phyloP scores from a whole-genome alignment of 202 grass and related monocot species.

The Schoenoplectus tabernaemontani region DNA sequence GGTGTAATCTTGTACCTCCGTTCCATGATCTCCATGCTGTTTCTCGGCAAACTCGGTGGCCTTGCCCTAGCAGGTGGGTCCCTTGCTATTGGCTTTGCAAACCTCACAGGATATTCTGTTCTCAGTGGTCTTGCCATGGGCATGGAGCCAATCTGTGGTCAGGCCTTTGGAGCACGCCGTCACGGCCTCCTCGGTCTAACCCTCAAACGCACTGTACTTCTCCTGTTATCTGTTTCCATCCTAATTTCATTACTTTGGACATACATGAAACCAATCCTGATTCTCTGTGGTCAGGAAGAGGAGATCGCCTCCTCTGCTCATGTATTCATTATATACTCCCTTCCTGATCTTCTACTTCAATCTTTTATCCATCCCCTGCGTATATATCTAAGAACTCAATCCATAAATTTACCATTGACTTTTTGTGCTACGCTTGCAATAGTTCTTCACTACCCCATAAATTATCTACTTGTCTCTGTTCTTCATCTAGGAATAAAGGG shows the following conservation, averaged over 20 bases:
- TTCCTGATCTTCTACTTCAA: constrained; percentile 81
- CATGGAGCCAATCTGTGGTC: constrained; percentile 93
- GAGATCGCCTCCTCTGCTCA: constrained; percentile 49
- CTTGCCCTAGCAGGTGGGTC: constrained; percentile 75
- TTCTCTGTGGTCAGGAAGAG: constrained; percentile 56
- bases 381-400: constrained; percentile 75
- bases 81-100: constrained; percentile 86
- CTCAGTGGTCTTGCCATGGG: constrained; percentile 79
- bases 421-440: constrained; percentile 51
- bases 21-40: constrained; percentile 94
- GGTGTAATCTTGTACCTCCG: constrained; percentile 75
- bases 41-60: constrained; percentile 63
- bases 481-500: constrained; percentile 58
- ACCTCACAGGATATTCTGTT: constrained; percentile 81
- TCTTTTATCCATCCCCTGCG: constrained; percentile 87
- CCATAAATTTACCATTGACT: constrained; percentile 73
- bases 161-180: constrained; percentile 64
- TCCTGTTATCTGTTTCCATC: constrained; percentile 52
- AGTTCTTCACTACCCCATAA: constrained; percentile 56
- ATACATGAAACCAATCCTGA: constrained; percentile 64
- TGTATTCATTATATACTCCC: constrained; percentile 58
- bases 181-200: constrained; percentile 54
- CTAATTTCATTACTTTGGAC: constrained; percentile 63
- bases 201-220: constrained; percentile 56
- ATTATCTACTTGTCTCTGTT: constrained; percentile 54